Conservation (phyloP, 768 basidiomycete genomes). For the Suillus spraguei region DNA sequence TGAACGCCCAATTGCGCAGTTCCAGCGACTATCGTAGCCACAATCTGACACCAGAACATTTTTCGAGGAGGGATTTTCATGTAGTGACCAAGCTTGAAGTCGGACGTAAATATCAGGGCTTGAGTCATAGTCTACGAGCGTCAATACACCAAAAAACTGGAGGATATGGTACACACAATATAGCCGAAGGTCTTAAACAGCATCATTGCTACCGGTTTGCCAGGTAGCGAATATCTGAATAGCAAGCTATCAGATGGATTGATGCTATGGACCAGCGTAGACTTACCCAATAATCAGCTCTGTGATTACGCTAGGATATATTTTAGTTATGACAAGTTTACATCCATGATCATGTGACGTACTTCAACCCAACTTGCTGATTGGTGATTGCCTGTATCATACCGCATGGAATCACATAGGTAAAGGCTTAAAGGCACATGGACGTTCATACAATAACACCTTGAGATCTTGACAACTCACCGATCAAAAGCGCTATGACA, state of each 20-base stretch:
- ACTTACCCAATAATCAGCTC: conserved; percentile 71
- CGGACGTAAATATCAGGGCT: conserved; percentile 68
- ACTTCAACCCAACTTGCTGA: conserved; percentile 72
- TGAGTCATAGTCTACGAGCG: conserved; percentile 32
- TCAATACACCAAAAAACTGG: not conserved
- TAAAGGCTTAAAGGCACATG: conserved; percentile 31
- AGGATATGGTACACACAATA: conserved; percentile 42
- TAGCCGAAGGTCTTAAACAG: conserved; percentile 86
- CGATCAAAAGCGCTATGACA: conserved; percentile 61
- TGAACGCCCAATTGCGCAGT: conserved; percentile 79
- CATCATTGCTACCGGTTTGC: conserved; percentile 81
- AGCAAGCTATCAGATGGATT: not conserved
- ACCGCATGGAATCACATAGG: conserved; percentile 54
- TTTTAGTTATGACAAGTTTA: conserved; percentile 4
- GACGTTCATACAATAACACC: not conserved
- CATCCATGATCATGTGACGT: conserved; percentile 7
- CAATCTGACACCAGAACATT: conserved; percentile 73
- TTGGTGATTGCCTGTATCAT: conserved; percentile 77
- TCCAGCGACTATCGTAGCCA: conserved; percentile 68
- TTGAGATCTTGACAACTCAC: conserved; percentile 32
- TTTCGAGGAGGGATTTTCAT: conserved; percentile 61
- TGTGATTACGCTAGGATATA: conserved; percentile 57
- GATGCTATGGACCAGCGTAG: not conserved
- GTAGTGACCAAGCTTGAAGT: conserved; percentile 82
- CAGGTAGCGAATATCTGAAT: conserved; percentile 64